Base-by-base conservation (phyloP, 441 rosid species). In the Cnidoscolus chayamansa region DNA sequence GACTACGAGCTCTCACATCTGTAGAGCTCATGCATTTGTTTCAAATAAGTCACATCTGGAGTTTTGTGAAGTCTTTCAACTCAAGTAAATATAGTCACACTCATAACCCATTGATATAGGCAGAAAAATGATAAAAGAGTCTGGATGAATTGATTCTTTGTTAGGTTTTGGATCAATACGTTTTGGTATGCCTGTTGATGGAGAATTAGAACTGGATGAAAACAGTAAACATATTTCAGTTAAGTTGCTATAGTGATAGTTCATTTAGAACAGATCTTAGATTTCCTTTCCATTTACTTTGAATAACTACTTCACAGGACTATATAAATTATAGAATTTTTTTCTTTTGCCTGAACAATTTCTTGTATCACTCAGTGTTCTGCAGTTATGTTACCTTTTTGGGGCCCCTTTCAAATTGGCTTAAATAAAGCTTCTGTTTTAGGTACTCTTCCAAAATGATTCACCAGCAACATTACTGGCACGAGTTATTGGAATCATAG, bases 391-490 rank as follows among this genome's bases (percentile, higher is more conserved):
- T 53, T 61, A 1, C 64, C 47, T 30, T 49, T 37, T 16, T 56
- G 17, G 70, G 53, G 31, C 70, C n/a, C 53, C 51, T 56, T 70
- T 70, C 67, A 43, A 45, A 61, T 43, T 72, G 82, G 72, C 47
- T 79, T 71, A 32, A 72, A 69, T 67, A 32, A 17, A 60, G 48
- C 45, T 73, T 66, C 54, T 74, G 68, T n/a, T 73, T 69, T 76
- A 94, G 98, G 98, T 94, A 61, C 96, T 94, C 69, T 94, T 94
- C 79, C 97, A 94, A 83, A 94, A 94, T 83, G 99, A 94, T 86
- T 94, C 99, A 53, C 92, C 96, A 15, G 97, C 99, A 69, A 92
- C 99, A 8, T 83, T 94, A 75, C 86, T 94, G 72, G 94, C 97
- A 10, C 90, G 98, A 57, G 92, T 92, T 57, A 88, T 94, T 7